phyloP scores from a whole-genome alignment of 1,284 basidiomycete species.

The Austroboletus novae-zelandiae region DNA sequence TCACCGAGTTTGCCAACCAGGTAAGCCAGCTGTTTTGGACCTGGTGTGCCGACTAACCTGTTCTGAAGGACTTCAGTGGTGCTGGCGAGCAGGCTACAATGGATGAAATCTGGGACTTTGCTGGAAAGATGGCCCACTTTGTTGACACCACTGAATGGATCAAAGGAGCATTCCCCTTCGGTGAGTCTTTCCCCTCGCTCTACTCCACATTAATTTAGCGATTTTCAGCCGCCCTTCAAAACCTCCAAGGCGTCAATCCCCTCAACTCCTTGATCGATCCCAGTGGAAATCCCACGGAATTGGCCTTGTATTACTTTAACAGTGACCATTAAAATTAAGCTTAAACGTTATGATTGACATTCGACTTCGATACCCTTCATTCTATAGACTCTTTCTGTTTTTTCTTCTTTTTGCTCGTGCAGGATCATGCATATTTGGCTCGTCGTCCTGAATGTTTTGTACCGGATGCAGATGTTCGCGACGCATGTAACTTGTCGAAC shows the following conservation, averaged over 20 bases:
- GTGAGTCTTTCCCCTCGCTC: constrained; percentile 29
- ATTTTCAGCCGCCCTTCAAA: constrained; percentile 52
- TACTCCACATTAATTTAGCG: neutral
- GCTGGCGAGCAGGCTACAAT: constrained; percentile 46
- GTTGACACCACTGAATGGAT: constrained; percentile 57
- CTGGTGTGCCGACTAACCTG: constrained; percentile 3
- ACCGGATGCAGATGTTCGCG: constrained; percentile 21
- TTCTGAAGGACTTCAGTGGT: constrained; percentile 56
- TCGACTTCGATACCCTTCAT: constrained; percentile 24
- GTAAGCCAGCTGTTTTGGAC: constrained; percentile 28
- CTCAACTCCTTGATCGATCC: constrained; percentile 52
- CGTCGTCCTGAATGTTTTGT: constrained; percentile 20
- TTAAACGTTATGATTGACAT: constrained; percentile 4
- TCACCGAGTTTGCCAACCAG: constrained; percentile 73
- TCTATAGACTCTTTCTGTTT: constrained; percentile 10
- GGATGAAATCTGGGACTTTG: constrained; percentile 52
- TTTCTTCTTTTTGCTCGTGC: constrained; percentile 1
- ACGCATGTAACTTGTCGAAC: constrained; percentile 28
- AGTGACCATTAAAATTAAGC: constrained; percentile 1
- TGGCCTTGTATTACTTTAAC: constrained; percentile 40
- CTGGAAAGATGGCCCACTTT: constrained; percentile 48
- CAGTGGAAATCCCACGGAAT: constrained; percentile 43
- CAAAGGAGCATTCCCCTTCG: constrained; percentile 63
- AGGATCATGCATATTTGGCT: constrained; percentile 14
- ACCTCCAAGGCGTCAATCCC: constrained; percentile 66